Evolutionary conservation across 2,329 filamentous ascomycete genomes (phyloP).

Genomic region (Elsinoe batatas): DNA sequence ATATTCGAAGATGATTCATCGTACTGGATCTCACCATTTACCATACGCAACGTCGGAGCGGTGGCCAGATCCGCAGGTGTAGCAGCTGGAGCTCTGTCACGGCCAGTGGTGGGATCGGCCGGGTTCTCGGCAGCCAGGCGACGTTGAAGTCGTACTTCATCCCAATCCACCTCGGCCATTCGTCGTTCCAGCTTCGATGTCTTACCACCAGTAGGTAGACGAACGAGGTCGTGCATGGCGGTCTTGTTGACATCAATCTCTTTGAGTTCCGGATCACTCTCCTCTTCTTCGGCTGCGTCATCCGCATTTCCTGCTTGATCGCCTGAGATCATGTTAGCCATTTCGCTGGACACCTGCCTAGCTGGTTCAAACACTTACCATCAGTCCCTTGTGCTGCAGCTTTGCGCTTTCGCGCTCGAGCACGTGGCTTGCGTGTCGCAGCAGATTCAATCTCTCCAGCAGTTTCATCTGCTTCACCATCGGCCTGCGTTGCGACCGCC

Average conservation of each 20-base stretch:
- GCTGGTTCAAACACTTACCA: not conserved
- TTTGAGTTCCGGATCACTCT: constrained; percentile 26
- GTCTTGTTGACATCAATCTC: constrained; percentile 55
- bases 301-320: not conserved
- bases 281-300: constrained; percentile 17
- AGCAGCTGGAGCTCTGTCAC: not conserved
- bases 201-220: constrained; percentile 51
- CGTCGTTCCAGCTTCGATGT: constrained; percentile 65
- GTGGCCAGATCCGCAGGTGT: not conserved
- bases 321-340: too few species aligned
- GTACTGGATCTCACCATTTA: constrained; percentile 63
- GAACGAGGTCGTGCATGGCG: constrained; percentile 64
- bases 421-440: not conserved
- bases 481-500: not conserved
- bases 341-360: too few species aligned
- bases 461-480: not conserved
- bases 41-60: constrained; percentile 46
- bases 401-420: not conserved
- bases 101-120: not conserved
- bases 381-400: not conserved
- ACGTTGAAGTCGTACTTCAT: constrained; percentile 36
- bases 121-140: constrained; percentile 20
- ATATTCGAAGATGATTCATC: constrained; percentile 59
- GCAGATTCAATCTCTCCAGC: not conserved
- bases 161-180: constrained; percentile 57